Percentiles rank a stretch among this genome's conserved stretches.
phyloP scores from a whole-genome alignment of 805 yeast genomes.

The Nakazawaea ambrosiae region DNA sequence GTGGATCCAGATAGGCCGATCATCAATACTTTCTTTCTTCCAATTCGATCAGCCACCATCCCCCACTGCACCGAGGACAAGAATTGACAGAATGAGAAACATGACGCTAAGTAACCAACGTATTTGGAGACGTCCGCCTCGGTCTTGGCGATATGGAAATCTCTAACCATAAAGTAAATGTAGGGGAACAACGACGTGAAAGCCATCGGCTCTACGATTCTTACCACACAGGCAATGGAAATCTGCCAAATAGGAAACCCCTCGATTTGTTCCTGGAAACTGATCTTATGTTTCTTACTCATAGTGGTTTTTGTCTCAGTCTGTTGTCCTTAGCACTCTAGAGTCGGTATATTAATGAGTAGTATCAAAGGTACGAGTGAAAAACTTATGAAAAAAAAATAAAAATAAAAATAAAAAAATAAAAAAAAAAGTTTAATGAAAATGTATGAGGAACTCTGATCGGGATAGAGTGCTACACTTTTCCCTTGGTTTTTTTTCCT shows the following conservation, averaged over 20 bases:
- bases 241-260: slow-evolving; percentile 51
- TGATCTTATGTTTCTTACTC: neutral
- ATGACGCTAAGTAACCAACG: slow-evolving; percentile 54
- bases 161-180: slow-evolving; percentile 53
- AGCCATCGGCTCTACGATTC: slow-evolving; percentile 55
- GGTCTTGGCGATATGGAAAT: slow-evolving; percentile 41
- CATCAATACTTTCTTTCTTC: slow-evolving; percentile 47
- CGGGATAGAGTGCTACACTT: no score
- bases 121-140: slow-evolving; percentile 48
- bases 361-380: no score
- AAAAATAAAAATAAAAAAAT: no score
- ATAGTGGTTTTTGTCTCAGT: neutral
- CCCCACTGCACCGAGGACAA: slow-evolving; percentile 57
- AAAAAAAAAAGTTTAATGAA: no score
- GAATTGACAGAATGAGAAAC: slow-evolving; percentile 53
- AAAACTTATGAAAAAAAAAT: no score
- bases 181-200: slow-evolving; percentile 59
- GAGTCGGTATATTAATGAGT: no score
- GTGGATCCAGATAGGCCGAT: slow-evolving; percentile 47
- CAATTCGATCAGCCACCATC: slow-evolving; percentile 40
- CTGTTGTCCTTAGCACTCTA: no score
- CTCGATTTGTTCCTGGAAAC: slow-evolving; percentile 41
- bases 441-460: no score
- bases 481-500: no score
- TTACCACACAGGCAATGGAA: slow-evolving; percentile 30